Conservation (phyloP, 805 yeast species). For the Limtongia smithiae region DNA sequence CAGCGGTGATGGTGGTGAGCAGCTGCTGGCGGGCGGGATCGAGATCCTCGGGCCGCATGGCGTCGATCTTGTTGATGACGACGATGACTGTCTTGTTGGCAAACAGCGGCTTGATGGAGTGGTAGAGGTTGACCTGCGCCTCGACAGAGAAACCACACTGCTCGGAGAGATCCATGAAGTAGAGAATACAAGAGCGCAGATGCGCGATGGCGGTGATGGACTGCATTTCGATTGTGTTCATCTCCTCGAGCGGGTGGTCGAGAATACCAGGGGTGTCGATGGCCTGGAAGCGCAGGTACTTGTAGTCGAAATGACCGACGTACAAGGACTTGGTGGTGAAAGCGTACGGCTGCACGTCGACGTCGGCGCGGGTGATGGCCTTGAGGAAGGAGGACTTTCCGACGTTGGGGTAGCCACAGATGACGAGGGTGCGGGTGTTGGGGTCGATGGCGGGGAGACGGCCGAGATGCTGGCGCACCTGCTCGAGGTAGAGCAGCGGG, state of each 20-base stretch:
- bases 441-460: slow-evolving; percentile 98
- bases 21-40: slow-evolving; percentile 69
- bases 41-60: slow-evolving; percentile 79
- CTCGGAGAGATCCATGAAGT: slow-evolving; percentile 97
- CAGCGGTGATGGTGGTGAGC: slow-evolving; percentile 55
- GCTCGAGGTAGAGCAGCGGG: slow-evolving; percentile 88
- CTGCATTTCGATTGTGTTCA: slow-evolving; percentile 99
- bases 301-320: slow-evolving; percentile 98
- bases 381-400: slow-evolving; percentile 95
- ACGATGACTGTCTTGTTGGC: slow-evolving; percentile 96
- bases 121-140: slow-evolving; percentile 95
- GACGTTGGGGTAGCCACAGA: slow-evolving; percentile 98
- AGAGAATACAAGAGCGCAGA: slow-evolving; percentile 90
- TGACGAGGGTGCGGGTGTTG: slow-evolving; percentile 92
- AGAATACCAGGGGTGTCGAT: slow-evolving; percentile 98
- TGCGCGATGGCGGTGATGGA: slow-evolving; percentile 98
- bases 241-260: slow-evolving; percentile 98
- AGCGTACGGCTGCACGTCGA: slow-evolving; percentile 98
- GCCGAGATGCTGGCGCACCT: slow-evolving; percentile 98
- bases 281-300: slow-evolving; percentile 96
- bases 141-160: slow-evolving; percentile 98
- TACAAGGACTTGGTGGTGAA: slow-evolving; percentile 96
- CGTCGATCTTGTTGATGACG: slow-evolving; percentile 93
- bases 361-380: slow-evolving; percentile 95
- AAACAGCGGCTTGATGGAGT: slow-evolving; percentile 93